Conservation (phyloP, 305 asterid genomes). For the Striga hermonthica region DNA sequence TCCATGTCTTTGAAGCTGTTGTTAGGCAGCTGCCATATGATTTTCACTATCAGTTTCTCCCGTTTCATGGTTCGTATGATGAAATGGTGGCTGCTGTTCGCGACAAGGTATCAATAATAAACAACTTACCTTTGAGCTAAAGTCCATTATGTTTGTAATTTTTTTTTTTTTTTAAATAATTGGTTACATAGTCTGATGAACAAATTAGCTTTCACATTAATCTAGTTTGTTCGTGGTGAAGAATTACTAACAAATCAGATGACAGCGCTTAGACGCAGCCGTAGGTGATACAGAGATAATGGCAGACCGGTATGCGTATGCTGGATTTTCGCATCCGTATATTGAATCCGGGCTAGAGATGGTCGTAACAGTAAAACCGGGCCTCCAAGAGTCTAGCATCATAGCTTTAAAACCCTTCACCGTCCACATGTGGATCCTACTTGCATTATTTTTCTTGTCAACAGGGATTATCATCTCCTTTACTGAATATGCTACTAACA, state of each 20-base stretch:
- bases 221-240: neutral
- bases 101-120: slow-evolving; percentile 60
- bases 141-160: too few species aligned
- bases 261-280: slow-evolving; percentile 57
- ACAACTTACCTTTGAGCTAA: too few species aligned
- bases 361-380: slow-evolving; percentile 56
- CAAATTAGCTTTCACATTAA: too few species aligned
- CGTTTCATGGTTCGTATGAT: slow-evolving; percentile 52
- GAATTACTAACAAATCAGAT: neutral
- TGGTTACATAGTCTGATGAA: too few species aligned
- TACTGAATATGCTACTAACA: slow-evolving; percentile 44
- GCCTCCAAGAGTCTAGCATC: slow-evolving; percentile 33
- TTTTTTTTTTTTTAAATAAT: too few species aligned
- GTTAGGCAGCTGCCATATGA: slow-evolving; percentile 43
- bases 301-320: slow-evolving; percentile 49
- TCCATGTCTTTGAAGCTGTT: slow-evolving; percentile 58
- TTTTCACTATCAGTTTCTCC: slow-evolving; percentile 42
- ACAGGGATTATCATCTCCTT: slow-evolving; percentile 51
- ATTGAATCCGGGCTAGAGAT: slow-evolving; percentile 60
- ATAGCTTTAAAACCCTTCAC: slow-evolving; percentile 49
- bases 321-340: slow-evolving; percentile 62
- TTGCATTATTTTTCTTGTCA: slow-evolving; percentile 36
- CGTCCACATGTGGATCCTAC: slow-evolving; percentile 49
- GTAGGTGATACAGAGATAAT: slow-evolving; percentile 63
- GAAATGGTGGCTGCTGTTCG: slow-evolving; percentile 54